Percentiles rank a stretch among this genome's conserved stretches.
Conservation (phyloP, 2,329 filamentous ascomycete species). For the Phoma sp. region DNA sequence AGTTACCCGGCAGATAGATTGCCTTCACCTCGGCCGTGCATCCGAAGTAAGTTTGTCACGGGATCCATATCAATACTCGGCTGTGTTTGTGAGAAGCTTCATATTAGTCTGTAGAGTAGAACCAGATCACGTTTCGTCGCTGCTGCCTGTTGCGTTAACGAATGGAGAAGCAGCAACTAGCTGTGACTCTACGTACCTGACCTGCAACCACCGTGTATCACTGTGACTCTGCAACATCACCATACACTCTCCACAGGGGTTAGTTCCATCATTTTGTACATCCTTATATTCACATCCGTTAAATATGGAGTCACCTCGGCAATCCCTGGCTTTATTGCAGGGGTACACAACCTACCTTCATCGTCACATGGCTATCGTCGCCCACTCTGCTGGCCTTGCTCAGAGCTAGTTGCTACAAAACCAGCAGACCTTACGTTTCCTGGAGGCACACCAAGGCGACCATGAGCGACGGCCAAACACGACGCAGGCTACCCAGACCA, state of each 20-base stretch:
- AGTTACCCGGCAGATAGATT: background rate
- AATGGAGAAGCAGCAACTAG: background rate
- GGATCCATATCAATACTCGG: too few species aligned
- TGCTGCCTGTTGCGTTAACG: background rate
- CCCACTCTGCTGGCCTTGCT: background rate
- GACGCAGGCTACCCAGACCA: background rate
- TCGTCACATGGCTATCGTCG: background rate
- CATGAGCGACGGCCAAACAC: background rate
- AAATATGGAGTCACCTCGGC: background rate
- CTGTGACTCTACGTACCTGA: background rate
- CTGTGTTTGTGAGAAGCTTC: too few species aligned
- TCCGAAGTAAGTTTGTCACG: too few species aligned
- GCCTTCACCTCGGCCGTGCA: background rate
- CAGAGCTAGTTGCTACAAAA: conserved; percentile 10
- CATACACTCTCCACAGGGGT: too few species aligned
- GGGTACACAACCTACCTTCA: background rate
- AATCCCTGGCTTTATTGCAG: background rate
- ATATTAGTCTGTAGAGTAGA: too few species aligned
- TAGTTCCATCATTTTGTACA: background rate
- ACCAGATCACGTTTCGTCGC: background rate
- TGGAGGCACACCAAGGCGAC: background rate
- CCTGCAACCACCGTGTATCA: background rate
- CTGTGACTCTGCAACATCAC: background rate
- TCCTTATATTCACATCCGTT: background rate
- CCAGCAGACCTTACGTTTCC: background rate